Conservation (phyloP, 257 asterid species). For the Solanum bukasovii region DNA sequence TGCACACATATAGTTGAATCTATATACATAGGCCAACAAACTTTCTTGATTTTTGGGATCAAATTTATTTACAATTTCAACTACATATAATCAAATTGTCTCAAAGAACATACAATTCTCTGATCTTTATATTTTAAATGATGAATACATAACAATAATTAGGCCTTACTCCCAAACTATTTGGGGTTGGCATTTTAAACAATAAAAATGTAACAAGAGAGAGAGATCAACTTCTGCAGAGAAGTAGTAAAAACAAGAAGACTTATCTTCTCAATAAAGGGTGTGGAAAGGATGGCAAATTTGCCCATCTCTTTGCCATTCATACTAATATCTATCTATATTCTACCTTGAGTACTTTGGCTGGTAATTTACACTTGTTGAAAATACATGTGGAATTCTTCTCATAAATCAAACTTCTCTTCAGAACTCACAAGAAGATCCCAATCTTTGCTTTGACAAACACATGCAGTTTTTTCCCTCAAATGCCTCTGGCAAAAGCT, state of each 20-base stretch:
- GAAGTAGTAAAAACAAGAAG: neutral
- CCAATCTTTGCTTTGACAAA: slow-evolving; percentile 65
- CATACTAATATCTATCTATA: slow-evolving; percentile 16
- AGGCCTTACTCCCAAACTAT: neutral
- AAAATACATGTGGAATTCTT: neutral
- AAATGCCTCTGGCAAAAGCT: slow-evolving; percentile 50
- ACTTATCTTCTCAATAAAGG: neutral
- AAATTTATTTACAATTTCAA: neutral
- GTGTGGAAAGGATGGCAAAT: slow-evolving; percentile 42
- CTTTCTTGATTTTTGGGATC: neutral
- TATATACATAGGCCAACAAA: neutral
- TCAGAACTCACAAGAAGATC: slow-evolving; percentile 83
- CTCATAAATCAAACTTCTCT: slow-evolving; percentile 6
- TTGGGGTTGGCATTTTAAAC: neutral
- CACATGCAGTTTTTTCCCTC: slow-evolving; percentile 63
- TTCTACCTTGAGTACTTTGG: slow-evolving; percentile 18
- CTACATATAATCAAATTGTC: neutral
- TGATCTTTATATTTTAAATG: neutral
- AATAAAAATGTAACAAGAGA: neutral
- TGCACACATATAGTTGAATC: neutral
- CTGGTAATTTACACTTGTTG: slow-evolving; percentile 6
- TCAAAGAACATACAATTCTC: neutral
- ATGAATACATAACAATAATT: neutral
- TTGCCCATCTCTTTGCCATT: slow-evolving; percentile 38
- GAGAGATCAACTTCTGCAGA: neutral